phyloP scores from a whole-genome alignment of 768 basidiomycete species.

The Pilatotrama ljubarskyi region DNA sequence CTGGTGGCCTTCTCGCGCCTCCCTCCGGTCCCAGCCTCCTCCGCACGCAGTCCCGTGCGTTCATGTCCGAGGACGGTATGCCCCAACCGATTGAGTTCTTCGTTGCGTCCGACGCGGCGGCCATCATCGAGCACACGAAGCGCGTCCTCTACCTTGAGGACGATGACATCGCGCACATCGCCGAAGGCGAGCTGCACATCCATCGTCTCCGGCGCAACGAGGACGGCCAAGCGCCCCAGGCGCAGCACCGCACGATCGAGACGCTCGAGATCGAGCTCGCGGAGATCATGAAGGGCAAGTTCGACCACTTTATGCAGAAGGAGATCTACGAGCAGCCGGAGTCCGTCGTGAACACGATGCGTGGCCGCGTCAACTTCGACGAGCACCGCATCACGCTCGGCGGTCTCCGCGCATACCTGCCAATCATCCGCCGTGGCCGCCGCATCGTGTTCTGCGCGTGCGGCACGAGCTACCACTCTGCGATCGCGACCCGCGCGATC shows the following conservation, averaged over 20 bases:
- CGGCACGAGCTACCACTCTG: constrained; percentile 97
- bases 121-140: constrained; percentile 98
- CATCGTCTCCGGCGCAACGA: constrained; percentile 94
- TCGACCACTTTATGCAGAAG: constrained; percentile 99
- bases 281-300: constrained; percentile 99
- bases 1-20: constrained; percentile 68
- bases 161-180: constrained; percentile 97
- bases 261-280: constrained; percentile 98
- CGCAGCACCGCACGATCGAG: constrained; percentile 90
- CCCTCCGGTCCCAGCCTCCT: constrained; percentile 75
- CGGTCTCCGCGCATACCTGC: constrained; percentile 92
- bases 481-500: constrained; percentile 93
- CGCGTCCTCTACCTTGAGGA: constrained; percentile 98
- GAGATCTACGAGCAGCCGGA: constrained; percentile 99
- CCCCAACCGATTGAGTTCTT: constrained; percentile 99
- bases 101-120: constrained; percentile 95
- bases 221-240: constrained; percentile 56
- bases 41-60: constrained; percentile 94
- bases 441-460: constrained; percentile 98
- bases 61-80: constrained; percentile 97
- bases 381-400: constrained; percentile 88
- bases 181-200: constrained; percentile 97
- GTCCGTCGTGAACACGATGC: constrained; percentile 99
- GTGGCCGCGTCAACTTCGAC: constrained; percentile 99
- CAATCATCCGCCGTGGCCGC: constrained; percentile 91